Evolutionary conservation across 768 basidiomycete species (phyloP).

Genomic region (Mycena crocata): DNA sequence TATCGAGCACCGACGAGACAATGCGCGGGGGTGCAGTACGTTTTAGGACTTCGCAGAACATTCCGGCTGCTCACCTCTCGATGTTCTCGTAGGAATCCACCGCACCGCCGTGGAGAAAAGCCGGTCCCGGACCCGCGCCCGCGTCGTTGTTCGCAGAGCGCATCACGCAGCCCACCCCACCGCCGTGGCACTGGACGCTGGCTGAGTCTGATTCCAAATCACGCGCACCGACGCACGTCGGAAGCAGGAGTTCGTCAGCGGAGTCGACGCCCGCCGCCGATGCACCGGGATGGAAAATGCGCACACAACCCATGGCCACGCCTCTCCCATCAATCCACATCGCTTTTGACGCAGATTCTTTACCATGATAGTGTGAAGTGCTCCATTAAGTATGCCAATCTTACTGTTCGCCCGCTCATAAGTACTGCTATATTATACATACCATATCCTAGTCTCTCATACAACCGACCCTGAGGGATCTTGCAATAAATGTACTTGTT

Average conservation of each 20-base stretch:
- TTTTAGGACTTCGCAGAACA: background rate
- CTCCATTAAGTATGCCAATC: too few species aligned
- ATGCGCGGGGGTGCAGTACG: conserved; percentile 4
- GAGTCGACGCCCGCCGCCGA: background rate
- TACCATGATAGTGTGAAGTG: too few species aligned
- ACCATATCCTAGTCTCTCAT: background rate
- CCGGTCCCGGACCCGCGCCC: background rate
- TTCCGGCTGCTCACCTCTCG: conserved; percentile 5
- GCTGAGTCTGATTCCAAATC: too few species aligned
- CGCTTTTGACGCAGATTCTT: too few species aligned
- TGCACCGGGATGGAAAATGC: conserved; percentile 16
- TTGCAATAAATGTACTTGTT: too few species aligned
- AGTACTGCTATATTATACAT: too few species aligned
- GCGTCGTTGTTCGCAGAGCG: background rate
- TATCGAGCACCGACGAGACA: background rate
- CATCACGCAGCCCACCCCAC: conserved; percentile 7
- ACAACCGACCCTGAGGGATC: too few species aligned
- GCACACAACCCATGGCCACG: background rate
- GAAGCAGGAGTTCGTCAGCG: too few species aligned
- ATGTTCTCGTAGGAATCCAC: background rate
- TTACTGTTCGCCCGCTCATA: too few species aligned
- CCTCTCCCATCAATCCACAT: too few species aligned
- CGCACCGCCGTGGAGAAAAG: conserved; percentile 5
- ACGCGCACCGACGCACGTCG: too few species aligned
- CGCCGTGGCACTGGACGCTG: background rate